These are phyloP conservation scores for Lentinus polychrous DNA, from an alignment of 1,284 basidiomycete genomes.

Conservation along the genomic window DNA sequence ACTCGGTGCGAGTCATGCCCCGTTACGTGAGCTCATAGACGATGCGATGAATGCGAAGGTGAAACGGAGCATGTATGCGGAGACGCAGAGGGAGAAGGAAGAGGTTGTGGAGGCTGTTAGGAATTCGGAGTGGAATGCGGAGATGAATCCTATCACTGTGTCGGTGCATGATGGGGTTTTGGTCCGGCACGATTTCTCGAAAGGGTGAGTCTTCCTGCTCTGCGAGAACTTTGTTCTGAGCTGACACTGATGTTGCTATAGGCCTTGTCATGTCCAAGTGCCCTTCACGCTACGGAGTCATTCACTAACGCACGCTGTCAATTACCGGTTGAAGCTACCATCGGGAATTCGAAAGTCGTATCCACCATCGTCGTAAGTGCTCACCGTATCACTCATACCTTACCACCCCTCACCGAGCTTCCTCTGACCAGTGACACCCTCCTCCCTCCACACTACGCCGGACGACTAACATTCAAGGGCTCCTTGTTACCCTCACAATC, in stretches of 20 bases:
- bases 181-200: constrained; percentile 56
- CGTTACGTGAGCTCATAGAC: constrained; percentile 49
- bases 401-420: not conserved
- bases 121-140: constrained; percentile 68
- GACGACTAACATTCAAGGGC: constrained; percentile 54
- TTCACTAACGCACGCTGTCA: constrained; percentile 51
- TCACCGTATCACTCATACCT: not conserved
- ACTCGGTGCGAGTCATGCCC: constrained; percentile 63
- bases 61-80: constrained; percentile 82
- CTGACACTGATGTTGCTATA: constrained; percentile 21
- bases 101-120: constrained; percentile 63
- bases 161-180: constrained; percentile 32
- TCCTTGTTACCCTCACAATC: constrained; percentile 43
- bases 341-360: constrained; percentile 22
- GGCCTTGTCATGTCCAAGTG: constrained; percentile 50
- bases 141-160: constrained; percentile 68
- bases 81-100: constrained; percentile 69
- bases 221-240: constrained; percentile 2
- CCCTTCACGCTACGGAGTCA: constrained; percentile 62
- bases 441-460: constrained; percentile 44
- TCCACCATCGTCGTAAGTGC: constrained; percentile 29
- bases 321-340: constrained; percentile 46
- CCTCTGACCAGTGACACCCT: not conserved
- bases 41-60: constrained; percentile 56
- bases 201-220: constrained; percentile 47